phyloP scores from a whole-genome alignment of 305 asterid species.

The Fraxinus floribunda region DNA sequence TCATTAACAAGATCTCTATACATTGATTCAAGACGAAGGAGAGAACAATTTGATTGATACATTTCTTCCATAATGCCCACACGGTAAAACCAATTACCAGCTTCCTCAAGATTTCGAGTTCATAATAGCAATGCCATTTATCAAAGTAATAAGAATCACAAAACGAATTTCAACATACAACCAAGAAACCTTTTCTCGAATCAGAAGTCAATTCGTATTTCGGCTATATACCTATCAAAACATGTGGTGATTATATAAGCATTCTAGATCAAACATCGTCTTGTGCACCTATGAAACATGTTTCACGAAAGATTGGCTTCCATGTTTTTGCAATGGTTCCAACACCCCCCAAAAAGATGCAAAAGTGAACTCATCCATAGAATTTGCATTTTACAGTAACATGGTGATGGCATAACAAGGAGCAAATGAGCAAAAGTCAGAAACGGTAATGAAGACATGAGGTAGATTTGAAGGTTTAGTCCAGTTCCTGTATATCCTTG shows the following conservation, averaged over 20 bases:
- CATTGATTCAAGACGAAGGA: not conserved
- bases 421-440: not conserved
- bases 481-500: not conserved
- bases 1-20: not conserved
- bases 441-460: not conserved
- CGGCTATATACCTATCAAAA: not conserved
- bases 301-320: not conserved
- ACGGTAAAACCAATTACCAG: not conserved
- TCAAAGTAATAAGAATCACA: not conserved
- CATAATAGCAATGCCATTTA: not conserved
- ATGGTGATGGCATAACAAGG: not conserved
- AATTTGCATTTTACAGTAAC: constrained; percentile 17
- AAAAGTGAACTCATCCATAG: not conserved
- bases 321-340: not conserved
- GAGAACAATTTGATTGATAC: not conserved
- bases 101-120: not conserved
- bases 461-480: not conserved
- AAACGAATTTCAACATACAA: not conserved
- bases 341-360: not conserved
- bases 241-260: not conserved
- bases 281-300: not conserved
- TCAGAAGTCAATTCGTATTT: not conserved
- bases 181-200: not conserved
- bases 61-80: not conserved
- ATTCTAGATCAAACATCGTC: not conserved